phyloP scores from a whole-genome alignment of 148 eudicot genomes.

The Simmondsia chinensis region DNA sequence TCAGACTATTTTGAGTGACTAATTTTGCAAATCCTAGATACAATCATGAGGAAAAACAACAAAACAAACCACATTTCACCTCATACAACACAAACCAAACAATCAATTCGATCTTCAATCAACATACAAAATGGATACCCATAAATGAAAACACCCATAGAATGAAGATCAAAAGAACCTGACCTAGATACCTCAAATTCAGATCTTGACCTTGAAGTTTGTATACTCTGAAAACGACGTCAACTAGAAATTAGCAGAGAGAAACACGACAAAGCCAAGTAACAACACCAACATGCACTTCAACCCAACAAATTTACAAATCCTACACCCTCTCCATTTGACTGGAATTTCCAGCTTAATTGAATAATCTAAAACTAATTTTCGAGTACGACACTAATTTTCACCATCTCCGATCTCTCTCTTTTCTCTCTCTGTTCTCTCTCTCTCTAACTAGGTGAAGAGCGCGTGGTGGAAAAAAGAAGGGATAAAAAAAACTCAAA shows the following conservation, averaged over 20 bases:
- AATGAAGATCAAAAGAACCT: constrained; percentile 6
- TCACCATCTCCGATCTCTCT: too few relatives aligned
- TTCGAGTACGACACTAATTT: too few relatives aligned
- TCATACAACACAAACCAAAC: neutral
- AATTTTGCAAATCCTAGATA: too few relatives aligned
- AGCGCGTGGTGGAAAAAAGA: too few relatives aligned
- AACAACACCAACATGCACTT: constrained; percentile 44
- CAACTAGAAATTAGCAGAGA: constrained; percentile 53
- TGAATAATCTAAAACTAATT: too few relatives aligned
- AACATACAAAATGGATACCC: neutral
- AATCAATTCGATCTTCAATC: too few relatives aligned
- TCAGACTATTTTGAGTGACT: too few relatives aligned
- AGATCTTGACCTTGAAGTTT: constrained; percentile 48
- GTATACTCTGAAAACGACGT: constrained; percentile 35
- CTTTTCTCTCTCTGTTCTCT: too few relatives aligned
- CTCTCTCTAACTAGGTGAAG: too few relatives aligned
- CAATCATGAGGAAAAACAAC: neutral
- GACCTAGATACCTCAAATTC: constrained; percentile 35
- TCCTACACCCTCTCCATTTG: constrained; percentile 12
- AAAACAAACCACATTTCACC: neutral
- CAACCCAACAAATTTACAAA: constrained; percentile 18
- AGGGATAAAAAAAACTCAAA: too few relatives aligned
- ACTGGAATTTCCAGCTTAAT: too few relatives aligned
- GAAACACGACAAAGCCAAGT: constrained; percentile 36
- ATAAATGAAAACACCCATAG: neutral